Base-by-base conservation (phyloP, 2,329 filamentous ascomycete genomes). In the Mariannaea sp. region DNA sequence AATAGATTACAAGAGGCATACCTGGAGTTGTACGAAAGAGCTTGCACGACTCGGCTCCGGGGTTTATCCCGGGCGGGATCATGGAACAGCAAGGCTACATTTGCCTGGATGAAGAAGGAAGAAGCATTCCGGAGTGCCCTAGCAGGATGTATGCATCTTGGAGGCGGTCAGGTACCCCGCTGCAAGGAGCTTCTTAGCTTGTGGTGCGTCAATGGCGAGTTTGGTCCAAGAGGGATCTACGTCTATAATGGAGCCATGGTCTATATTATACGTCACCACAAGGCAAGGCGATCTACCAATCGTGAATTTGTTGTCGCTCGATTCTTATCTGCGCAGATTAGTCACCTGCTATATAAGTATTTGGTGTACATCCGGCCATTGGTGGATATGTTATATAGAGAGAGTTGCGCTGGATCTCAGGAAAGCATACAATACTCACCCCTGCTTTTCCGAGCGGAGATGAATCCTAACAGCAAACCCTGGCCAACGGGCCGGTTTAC, bases 221-320 rank as follows among this genome's bases (percentile, higher is more conserved):
- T 26, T n/a, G 29, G 16, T 14, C 5, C 8, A 10, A n/a, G 48
- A 22, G 48, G 39, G 3, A 22, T 51, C 20, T 51, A 27, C 48
- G 40, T 51, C 4, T 51, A 39, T 12, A 44, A 51, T 8, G 30
- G 40, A n/a, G 36, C 13, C 13, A 39, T 51, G 26, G 24, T 44
- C n/a, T 51, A 51, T 38, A n/a, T 44, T 6, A 16, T 36, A 12
- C 48, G 29, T 13, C 39, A 43, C 14, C 48, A 38, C 29, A 51
- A 51, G 17, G 48, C 39, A 16, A 51, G 44, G 30, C 14, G 30
- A 10, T 44, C 48, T 4, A 51, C 48, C 5, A 39, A 51, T 30
- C 8, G 30, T 10, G 48, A 51, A 51, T 51, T 44, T 24, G n/a
- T 36, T 12, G 40, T 51, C 14, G 48, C 24, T 36, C 48, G 39